Base-by-base conservation (phyloP, 2,329 filamentous ascomycete species). In the Aspergillus fumigatus region DNA sequence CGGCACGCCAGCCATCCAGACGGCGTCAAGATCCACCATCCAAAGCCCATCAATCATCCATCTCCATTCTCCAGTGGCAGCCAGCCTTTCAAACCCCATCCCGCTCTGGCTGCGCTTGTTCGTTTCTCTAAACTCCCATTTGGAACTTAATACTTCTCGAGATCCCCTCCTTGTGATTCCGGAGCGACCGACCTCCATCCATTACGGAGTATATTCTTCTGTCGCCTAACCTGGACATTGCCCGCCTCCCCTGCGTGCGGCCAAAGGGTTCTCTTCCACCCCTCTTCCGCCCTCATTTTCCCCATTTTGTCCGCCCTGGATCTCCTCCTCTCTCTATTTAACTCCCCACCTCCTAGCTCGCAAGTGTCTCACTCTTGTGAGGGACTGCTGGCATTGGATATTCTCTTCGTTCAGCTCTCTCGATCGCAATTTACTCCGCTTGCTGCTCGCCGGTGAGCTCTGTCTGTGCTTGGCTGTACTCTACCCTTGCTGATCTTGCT, bases 1-100 rank as follows among this genome's bases (percentile, higher is more conserved):
- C 67, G 71, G 69, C 67, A 71, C 63, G 65, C 67, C 65, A 70
- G 69, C 70, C 70, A 73, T 66, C 69, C 70, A 73, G 68, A 70
- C 57, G 63, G 65, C 69, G 65, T 71, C 66, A 66, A 66, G 64
- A 60, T 63, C 63, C 59, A 67, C 59, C 55, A 64, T 62, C 62
- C 59, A 65, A 64, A 63, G 43, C 19, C 62, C 64, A 69, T 69
- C 67, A 62, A 63, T 63, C 63, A 56, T 52, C 53, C 47, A 38
- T 38, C 32, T 17, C 32, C 32, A 7, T 38, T 38, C 32, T 38
- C 32, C 14, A 38, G 32, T 38, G 32, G 32, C 32, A 53, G 32
- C 53, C 55, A 62, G 51, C 58, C 53, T 23, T 52, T 55, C 43
- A 14, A 50, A 47, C 43, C 43, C 50, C 48, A 56, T 59, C 56